Base-by-base conservation (phyloP, 2,329 filamentous ascomycete genomes). In the Diaporthe ilicicola region DNA sequence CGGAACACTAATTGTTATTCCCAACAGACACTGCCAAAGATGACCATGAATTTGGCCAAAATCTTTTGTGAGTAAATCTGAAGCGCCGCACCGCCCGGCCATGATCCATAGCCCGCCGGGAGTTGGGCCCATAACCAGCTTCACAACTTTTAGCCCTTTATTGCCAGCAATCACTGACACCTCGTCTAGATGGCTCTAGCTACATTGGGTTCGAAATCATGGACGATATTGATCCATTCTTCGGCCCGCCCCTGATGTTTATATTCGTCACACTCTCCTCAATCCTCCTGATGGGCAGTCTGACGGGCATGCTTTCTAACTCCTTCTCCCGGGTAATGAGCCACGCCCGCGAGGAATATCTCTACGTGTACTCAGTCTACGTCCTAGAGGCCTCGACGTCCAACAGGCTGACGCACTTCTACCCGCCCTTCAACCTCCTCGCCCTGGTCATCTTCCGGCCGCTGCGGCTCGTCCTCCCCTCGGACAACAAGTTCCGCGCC, bases 211-310 rank as follows among this genome's bases (percentile, higher is more conserved):
- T 95, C 77, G 89, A 90, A 73, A 85, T 90, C 70, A 91, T 91
- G 89, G 77, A 86, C 67, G 79, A 88, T 54, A 90, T 91, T 69
- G 87, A 90, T 74, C 84, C 83, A 24, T 81, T 89, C 72, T 90
- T 89, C 70, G 86, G 89, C 19, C 89, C 88, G 32, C 88, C 88
- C 6, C 81, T 90, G 68, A 90, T 90, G 88, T 85, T 94, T 73
- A 85, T 94, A 61, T 95, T 95, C 80, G 88, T 95, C 73, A 92
- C 88, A 29, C 84, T 95, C 77, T 94, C 92, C 53, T 93, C 93
- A 70, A 93, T 95, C 75, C 84, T 96, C 9, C 86, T 96, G 39
- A 92, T 94, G 81, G 93, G 93, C 62, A 93, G 91, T 24, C 83
- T 95, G 74, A 94, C 93, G 46, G 71, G 91, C 85, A 90, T 94